Conservation (phyloP, 164 flowering plant genomes). For the Aristolochia californica region DNA sequence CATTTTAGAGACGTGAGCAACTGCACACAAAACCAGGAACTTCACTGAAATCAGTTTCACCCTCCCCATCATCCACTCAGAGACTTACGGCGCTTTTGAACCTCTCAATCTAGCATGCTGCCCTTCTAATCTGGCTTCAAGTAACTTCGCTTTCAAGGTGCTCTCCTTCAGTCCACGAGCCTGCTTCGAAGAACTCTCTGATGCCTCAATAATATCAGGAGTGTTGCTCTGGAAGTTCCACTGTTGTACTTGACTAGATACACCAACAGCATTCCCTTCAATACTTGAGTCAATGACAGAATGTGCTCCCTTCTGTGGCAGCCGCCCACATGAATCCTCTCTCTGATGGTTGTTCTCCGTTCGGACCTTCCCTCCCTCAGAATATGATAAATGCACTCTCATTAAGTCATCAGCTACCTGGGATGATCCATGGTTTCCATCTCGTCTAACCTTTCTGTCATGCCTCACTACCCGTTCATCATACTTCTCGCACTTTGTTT, state of each 20-base stretch:
- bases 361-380: constrained; percentile 29
- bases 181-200: constrained; percentile 33
- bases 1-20: constrained; percentile 1
- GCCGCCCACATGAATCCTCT: constrained; percentile 26
- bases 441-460: constrained; percentile 16
- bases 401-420: constrained; percentile 23
- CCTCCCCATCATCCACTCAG: background rate
- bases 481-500: constrained; percentile 12
- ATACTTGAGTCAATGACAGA: constrained; percentile 1
- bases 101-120: constrained; percentile 33
- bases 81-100: constrained; percentile 16
- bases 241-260: constrained; percentile 40
- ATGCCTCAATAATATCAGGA: constrained; percentile 26
- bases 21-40: background rate
- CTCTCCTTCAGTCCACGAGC: constrained; percentile 29
- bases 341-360: constrained; percentile 15
- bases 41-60: background rate
- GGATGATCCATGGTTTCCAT: constrained; percentile 18
- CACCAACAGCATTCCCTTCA: constrained; percentile 2
- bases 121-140: constrained; percentile 70
- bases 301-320: constrained; percentile 24
- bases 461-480: constrained; percentile 15
- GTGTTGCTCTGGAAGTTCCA: constrained; percentile 36
- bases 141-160: constrained; percentile 61
- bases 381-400: constrained; percentile 24